Evolutionary conservation across 2,329 filamentous ascomycete species (phyloP).

Genomic region (Fusarium drepaniforme): DNA sequence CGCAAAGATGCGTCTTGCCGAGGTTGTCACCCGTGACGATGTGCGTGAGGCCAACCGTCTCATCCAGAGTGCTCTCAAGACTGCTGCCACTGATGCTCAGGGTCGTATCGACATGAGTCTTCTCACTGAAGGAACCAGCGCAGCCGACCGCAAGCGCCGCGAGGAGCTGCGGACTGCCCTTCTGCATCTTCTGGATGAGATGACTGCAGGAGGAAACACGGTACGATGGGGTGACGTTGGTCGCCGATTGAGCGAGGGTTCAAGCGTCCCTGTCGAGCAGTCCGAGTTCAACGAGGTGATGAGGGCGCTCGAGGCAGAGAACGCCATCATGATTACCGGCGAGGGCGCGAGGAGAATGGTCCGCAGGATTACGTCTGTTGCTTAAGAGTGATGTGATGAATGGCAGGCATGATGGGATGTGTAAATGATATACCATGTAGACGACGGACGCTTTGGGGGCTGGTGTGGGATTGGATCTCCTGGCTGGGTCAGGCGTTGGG

Average conservation of each 20-base stretch:
- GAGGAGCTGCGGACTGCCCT: constrained; percentile 88
- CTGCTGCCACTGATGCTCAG: constrained; percentile 92
- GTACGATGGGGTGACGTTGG: constrained; percentile 85
- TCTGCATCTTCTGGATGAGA: constrained; percentile 81
- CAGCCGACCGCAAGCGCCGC: constrained; percentile 85
- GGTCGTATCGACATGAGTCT: constrained; percentile 98
- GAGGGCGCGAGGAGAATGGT: constrained; percentile 88
- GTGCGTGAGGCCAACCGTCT: constrained; percentile 92
- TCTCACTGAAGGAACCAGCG: constrained; percentile 92
- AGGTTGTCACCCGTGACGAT: constrained; percentile 81
- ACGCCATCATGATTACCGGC: constrained; percentile 81
- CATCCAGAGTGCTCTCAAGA: constrained; percentile 95
- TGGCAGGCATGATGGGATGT: constrained; percentile 29
- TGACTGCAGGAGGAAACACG: constrained; percentile 74
- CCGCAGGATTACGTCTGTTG: constrained; percentile 72
- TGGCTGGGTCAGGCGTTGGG: constrained; percentile 41
- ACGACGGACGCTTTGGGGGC: constrained; percentile 25
- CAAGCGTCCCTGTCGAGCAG: constrained; percentile 78
- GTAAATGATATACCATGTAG: constrained; percentile 43
- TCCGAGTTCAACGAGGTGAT: constrained; percentile 88
- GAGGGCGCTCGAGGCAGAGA: constrained; percentile 85
- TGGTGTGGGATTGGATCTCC: constrained; percentile 20
- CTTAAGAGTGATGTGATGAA: constrained; percentile 16
- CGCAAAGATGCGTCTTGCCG: constrained; percentile 93
- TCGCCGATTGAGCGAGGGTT: constrained; percentile 77